A percentile compares a stretch with the other conserved stretches of the same genome.
Evolutionary conservation across 2,329 filamentous ascomycete species (phyloP).

Genomic region (Ceratocystis ficicola): DNA sequence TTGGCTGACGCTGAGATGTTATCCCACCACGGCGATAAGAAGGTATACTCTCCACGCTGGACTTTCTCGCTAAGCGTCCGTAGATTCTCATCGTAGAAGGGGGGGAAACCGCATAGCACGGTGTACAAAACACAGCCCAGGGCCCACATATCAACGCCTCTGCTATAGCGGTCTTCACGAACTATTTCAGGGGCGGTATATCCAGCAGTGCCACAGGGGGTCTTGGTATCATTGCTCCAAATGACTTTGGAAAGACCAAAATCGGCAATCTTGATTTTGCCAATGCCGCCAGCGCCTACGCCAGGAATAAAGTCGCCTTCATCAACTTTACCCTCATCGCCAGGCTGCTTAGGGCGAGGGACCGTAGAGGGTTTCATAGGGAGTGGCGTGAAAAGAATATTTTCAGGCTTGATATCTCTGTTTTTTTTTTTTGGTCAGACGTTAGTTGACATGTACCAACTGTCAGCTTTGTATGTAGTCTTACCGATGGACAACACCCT

Average conservation of each 20-base stretch:
- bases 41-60: slow-evolving; percentile 90
- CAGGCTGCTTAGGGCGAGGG: slow-evolving; percentile 68
- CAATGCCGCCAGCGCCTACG: slow-evolving; percentile 77
- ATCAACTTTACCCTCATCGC: slow-evolving; percentile 93
- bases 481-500: slow-evolving; percentile 92
- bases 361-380: slow-evolving; percentile 68
- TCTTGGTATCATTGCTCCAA: slow-evolving; percentile 98
- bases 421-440: not conserved
- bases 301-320: slow-evolving; percentile 86
- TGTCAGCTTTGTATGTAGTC: slow-evolving; percentile 28
- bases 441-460: not conserved
- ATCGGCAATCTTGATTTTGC: slow-evolving; percentile 91
- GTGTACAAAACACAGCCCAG: slow-evolving; percentile 95
- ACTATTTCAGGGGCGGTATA: slow-evolving; percentile 98
- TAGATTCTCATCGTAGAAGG: slow-evolving; percentile 97
- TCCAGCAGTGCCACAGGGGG: slow-evolving; percentile 94
- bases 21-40: slow-evolving; percentile 98
- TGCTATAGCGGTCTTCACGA: slow-evolving; percentile 96
- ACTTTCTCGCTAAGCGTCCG: slow-evolving; percentile 96
- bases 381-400: slow-evolving; percentile 82
- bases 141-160: slow-evolving; percentile 99
- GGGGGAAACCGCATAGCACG: slow-evolving; percentile 89
- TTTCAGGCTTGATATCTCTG: slow-evolving; percentile 97
- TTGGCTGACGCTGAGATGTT: slow-evolving; percentile 92
- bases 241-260: slow-evolving; percentile 96